phyloP scores from a whole-genome alignment of 2,329 filamentous ascomycete genomes.

The Saccharata proteae region DNA sequence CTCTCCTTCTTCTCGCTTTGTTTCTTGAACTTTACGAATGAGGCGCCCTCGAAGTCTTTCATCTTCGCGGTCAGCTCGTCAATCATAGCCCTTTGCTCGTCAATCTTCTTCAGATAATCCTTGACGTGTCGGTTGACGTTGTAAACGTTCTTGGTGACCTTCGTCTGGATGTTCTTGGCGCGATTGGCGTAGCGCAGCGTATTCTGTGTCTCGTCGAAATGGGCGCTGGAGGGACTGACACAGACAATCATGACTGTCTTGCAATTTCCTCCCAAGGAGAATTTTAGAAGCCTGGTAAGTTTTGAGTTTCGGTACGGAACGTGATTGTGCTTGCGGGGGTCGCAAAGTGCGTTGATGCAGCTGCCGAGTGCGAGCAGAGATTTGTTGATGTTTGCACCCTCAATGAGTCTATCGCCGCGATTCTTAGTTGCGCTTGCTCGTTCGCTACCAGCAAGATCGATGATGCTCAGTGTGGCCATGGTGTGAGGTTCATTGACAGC shows the following conservation, averaged over 20 bases:
- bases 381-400: conserved; percentile 99
- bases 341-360: conserved; percentile 97
- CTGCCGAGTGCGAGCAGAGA: conserved; percentile 87
- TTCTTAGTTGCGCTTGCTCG: conserved; percentile 95
- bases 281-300: conserved; percentile 87
- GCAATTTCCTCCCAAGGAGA: conserved; percentile 94
- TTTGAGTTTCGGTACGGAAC: conserved; percentile 98
- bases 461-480: conserved; percentile 96
- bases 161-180: conserved; percentile 99
- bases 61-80: conserved; percentile 90
- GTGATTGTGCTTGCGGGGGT: conserved; percentile 81
- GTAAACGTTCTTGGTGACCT: conserved; percentile 97
- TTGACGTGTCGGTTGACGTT: conserved; percentile 99
- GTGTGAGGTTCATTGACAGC: conserved; percentile 89
- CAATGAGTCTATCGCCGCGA: conserved; percentile 74
- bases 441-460: conserved; percentile 92
- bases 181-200: conserved; percentile 94
- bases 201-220: conserved; percentile 98
- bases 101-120: conserved; percentile 97
- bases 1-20: conserved; percentile 73
- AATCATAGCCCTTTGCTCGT: conserved; percentile 95
- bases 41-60: conserved; percentile 71
- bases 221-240: conserved; percentile 87
- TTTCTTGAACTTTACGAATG: conserved; percentile 83
- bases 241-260: conserved; percentile 99